Percentiles rank a stretch among this genome's conserved stretches.
phyloP scores from a whole-genome alignment of 495 filamentous ascomycete genomes.

The Sabuloglossum arenarium region DNA sequence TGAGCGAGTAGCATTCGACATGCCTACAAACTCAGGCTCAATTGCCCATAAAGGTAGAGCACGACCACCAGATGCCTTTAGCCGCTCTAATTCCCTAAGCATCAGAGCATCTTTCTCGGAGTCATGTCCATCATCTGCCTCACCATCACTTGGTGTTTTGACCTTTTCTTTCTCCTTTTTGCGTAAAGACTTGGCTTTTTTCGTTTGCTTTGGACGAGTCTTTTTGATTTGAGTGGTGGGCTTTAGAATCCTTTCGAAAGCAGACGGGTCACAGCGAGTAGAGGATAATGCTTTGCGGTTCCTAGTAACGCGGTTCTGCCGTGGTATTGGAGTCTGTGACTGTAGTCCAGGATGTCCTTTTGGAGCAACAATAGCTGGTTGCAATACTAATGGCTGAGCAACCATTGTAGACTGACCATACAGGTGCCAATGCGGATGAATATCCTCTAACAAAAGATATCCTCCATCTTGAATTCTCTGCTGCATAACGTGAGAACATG shows the following conservation, averaged over 20 bases:
- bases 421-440: not conserved
- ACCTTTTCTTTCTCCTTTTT: too few species aligned
- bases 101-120: too few species aligned
- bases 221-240: not conserved
- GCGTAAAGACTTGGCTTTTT: too few species aligned
- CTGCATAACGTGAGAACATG: not conserved
- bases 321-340: not conserved
- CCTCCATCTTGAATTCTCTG: not conserved
- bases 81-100: too few species aligned
- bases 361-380: not conserved
- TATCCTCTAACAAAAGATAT: not conserved
- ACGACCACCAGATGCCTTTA: too few species aligned
- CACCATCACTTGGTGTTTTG: too few species aligned
- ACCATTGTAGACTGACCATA: not conserved
- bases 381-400: not conserved
- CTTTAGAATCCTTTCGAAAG: not conserved
- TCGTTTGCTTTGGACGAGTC: not conserved
- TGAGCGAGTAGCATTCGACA: too few species aligned
- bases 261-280: not conserved
- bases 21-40: too few species aligned
- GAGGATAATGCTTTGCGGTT: not conserved
- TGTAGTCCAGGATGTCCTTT: not conserved
- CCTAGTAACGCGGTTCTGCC: not conserved
- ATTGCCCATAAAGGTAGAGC: too few species aligned
- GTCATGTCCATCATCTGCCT: too few species aligned